Base-by-base conservation (phyloP, 495 filamentous ascomycete species). In the Beverwykella pulmonaria region DNA sequence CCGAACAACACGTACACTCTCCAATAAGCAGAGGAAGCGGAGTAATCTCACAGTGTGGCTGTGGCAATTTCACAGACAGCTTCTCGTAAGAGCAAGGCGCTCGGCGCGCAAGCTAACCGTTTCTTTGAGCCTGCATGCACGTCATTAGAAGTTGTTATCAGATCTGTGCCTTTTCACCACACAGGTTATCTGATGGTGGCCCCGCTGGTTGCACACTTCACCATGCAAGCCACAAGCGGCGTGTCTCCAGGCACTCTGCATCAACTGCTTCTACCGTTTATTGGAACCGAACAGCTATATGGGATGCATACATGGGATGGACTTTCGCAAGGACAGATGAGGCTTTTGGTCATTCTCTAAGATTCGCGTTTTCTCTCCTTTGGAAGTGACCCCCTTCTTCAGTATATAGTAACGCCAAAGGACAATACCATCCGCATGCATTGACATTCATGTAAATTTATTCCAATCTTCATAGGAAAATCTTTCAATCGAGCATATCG, bases 131-230 rank as follows among this genome's bases (percentile, higher is more conserved):
- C 12, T 26, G 20, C 54, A 65, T 61, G 63, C 63, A 67, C 63
- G 63, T 67, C 63, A 67, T 67, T 8, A 17, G 53, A 44, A 19
- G 56, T 19, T 44, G 53, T 56, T 65, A 65, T 65, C 62, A 48
- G 53, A 65, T 65, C 61, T 27, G 59, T 15, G 10, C 57, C 20
- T 44, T 41, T 32, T 23, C 44, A 59, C 36, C 12, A 46, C 39
- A 12, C 39, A 9, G 17, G 39, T 44, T 44, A 44, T 44, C 39
- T 44, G 23, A 41, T 59, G 6, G n/a, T 59, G 19, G n/a, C 41
- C 41, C 25, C 58, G 23, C 44, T 30, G 44, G 39, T 15, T 14
- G 52, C 52, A 54, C 52, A 30, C 15, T n/a, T 44, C 17, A 44
- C 2, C 5, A 34, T n/a, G 39, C 8, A 44, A 9, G 39, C 39